Base-by-base conservation (phyloP, 257 asterid species). In the Plantago major region DNA sequence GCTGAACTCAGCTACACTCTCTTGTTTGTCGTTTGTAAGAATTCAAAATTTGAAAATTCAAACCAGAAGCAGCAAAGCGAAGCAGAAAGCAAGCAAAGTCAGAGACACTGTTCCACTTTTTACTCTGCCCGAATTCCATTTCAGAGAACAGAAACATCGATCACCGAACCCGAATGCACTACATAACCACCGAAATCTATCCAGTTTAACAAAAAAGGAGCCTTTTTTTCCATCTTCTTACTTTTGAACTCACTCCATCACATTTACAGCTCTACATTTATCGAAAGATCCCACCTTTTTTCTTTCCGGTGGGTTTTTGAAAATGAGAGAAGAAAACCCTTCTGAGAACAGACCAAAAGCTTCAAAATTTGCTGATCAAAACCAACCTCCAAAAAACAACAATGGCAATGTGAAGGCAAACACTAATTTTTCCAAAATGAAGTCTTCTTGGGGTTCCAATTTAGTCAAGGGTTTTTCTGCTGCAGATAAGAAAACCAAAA, bases 361-460 rank as follows among this genome's bases (percentile, higher is more conserved):
- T 38, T 67, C 91, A 5, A 85, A 71, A 58, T 83, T 85, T 65
- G 67, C 78, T 12, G 95, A 88, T 65, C 89, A 88, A 75, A 90
- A 85, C 67, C 87, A 82, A 72, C 70, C 17, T 53, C 80, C 85
- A 6, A 89, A 73, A 65, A 52, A 60, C 53, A 67, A 51, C 49
- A 70, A 64, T 37, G 54, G 63, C 59, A 76, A 75, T 68, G 82
- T 49, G 33, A 89, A 81, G 75, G 83, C 79, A 5, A 78, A 66
- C 73, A 79, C 72, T 63, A 82, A 80, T 58, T 57, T 81, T 64
- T 70, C 93, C 6, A 85, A 78, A 73, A 83, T 77, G 74, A 90
- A 81, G 71, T 80, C 95, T 51, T 87, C 95, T 4, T 90, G 97
- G 97, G 90, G 96, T 53, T 83, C 96, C 37, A 82, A 90, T 26